Base-by-base conservation (phyloP, 306 rosid species). In the Ochetophila trinervis region DNA sequence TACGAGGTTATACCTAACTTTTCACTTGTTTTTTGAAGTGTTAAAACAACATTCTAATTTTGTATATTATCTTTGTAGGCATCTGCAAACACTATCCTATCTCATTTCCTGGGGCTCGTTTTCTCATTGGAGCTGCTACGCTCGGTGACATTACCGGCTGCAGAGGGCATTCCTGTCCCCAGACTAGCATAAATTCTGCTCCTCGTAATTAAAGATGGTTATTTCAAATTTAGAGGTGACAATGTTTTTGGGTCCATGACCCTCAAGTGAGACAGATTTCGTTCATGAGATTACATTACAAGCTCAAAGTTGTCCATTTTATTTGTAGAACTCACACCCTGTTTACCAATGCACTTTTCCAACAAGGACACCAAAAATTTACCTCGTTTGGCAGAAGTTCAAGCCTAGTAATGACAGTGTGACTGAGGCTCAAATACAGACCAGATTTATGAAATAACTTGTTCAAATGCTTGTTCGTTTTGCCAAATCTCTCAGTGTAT, bases 51-150 rank as follows among this genome's bases (percentile, higher is more conserved):
- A 40, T 40, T 37, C 6, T 50, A 16, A 50, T 50, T 50, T 6
- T 50, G 30, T 3, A 8, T 53, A 53, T 51, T 24, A 60, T 16
- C 56, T 58, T 67, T 74, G 65, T 78, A 94, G 99, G 99, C 99
- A 70, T 86, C 99, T 0, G 99, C 99, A 3, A 94, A 94, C 82
- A 83, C 94, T 4, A 86, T 94, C 74, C 97, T 93, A 57, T 94
- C 99, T 37, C 99, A 94, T 80, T 94, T 94, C 80, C 79, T 90
- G 40, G 99, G 99, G 57, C 90, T 94, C 37, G 78, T 86, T 65
- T 90, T 75, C 88, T 90, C 99, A 0, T 63, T 90, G 67, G 99
- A 90, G 85, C 84, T 94, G 64, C 81, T 94, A 70, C 87, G 99
- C 62, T 86, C 96, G 0, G 97, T 94, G 67, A 86, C 97, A 8